phyloP scores from a whole-genome alignment of 1,139 yeast species.

The Arxiozyma telluris region DNA sequence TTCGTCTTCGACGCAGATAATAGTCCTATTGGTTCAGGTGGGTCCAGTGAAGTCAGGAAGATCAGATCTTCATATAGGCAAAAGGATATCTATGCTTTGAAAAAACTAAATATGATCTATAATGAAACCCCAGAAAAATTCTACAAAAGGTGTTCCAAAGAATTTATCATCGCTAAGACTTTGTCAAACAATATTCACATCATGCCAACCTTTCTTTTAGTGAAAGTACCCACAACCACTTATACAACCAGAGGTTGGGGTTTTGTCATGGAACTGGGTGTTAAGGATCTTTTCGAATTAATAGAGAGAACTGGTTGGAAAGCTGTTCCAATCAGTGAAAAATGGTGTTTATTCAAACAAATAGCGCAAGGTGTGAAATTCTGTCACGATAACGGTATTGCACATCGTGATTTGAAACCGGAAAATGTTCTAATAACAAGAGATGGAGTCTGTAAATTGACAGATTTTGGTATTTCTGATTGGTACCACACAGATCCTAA shows the following conservation, averaged over 20 bases:
- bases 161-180: slow-evolving; percentile 50
- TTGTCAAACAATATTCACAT: slow-evolving; percentile 49
- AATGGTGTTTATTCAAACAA: slow-evolving; percentile 42
- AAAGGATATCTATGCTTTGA: slow-evolving; percentile 46
- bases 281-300: slow-evolving; percentile 59
- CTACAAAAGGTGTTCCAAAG: slow-evolving; percentile 55
- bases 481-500: slow-evolving; percentile 52
- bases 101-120: slow-evolving; percentile 52
- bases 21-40: slow-evolving; percentile 58
- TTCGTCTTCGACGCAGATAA: slow-evolving; percentile 42
- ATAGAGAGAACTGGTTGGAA: slow-evolving; percentile 45
- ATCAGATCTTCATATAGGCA: slow-evolving; percentile 36
- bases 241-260: slow-evolving; percentile 68
- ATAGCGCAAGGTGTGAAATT: slow-evolving; percentile 51
- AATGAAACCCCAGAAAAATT: slow-evolving; percentile 60
- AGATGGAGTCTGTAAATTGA: slow-evolving; percentile 55
- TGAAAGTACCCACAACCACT: slow-evolving; percentile 50
- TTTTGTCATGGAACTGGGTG: slow-evolving; percentile 56
- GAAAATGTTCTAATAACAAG: slow-evolving; percentile 65
- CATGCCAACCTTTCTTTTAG: slow-evolving; percentile 45
- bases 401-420: slow-evolving; percentile 90
- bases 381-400: slow-evolving; percentile 70
- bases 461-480: slow-evolving; percentile 72
- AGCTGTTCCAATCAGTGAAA: slow-evolving; percentile 43
- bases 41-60: slow-evolving; percentile 58